Evolutionary conservation across 2,329 filamentous ascomycete genomes (phyloP), one percentile per base, ranked within the genome.

Genomic region (Pseudocercospora vitis): DNA sequence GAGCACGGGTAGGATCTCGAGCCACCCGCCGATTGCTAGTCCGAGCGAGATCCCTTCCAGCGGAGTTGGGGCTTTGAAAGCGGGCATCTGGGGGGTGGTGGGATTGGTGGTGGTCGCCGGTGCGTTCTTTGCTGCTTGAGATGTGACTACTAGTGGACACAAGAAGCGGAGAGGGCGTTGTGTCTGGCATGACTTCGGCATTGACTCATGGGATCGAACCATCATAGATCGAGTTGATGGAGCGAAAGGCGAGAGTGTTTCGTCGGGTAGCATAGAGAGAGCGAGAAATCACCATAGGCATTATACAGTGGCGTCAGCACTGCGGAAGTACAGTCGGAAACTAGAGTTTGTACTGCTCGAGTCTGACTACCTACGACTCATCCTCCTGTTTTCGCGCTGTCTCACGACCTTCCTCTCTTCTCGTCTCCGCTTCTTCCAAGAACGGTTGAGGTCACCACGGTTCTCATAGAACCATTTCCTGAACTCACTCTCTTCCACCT

Each of bases 331-430:
- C 6, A 29, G 11, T 7, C 26, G 26, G 11, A 29, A 11, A 29
- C 11, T 11, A 29, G 26, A 29, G 6, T 29, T n/a, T n/a, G n/a
- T n/a, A n/a, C n/a, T n/a, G n/a, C n/a, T n/a, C n/a, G n/a, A n/a
- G n/a, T n/a, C n/a, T n/a, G n/a, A n/a, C n/a, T n/a, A n/a, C n/a
- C 58, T 62, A 48, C 69, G 68, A n/a, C 74, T 74, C 55, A 78
- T 71, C 65, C 75, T 76, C 65, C 77, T 76, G 65, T 85, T 85
- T 65, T 84, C 81, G 59, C 76, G 75, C 68, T 83, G 79, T 60
- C 83, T 71, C 66, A 81, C 78, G 55, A 79, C 75, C 72, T 86
- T 86, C 55, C 81, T 74, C 42, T 78, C 80, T 57, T 85, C 82
- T 50, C 82, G 71, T 55, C 81, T 72, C 58, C 80, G 71, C 70